Evolutionary conservation across 768 basidiomycete species (phyloP).

Genomic region (Mycena vulgaris): DNA sequence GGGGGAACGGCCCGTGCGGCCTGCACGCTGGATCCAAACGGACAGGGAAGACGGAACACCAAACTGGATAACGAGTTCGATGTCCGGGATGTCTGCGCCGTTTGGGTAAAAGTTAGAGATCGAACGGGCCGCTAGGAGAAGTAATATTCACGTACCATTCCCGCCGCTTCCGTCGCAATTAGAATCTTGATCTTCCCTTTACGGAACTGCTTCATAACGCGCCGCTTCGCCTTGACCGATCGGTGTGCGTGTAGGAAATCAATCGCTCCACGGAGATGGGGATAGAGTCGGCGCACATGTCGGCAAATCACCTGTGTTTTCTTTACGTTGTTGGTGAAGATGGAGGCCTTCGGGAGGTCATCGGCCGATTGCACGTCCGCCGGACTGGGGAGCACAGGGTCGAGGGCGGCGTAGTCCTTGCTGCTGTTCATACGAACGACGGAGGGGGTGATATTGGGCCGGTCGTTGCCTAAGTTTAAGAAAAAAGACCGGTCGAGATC

Average conservation of each 20-base stretch:
- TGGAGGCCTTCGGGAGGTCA: slow-evolving; percentile 29
- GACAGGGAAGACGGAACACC: too few relatives aligned
- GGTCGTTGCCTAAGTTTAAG: slow-evolving; percentile 56
- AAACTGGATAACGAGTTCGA: slow-evolving; percentile 54
- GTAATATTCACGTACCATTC: slow-evolving; percentile 49
- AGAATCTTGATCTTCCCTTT: slow-evolving; percentile 44
- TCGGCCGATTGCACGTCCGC: not conserved
- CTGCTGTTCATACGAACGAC: slow-evolving; percentile 14
- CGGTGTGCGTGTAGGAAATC: slow-evolving; percentile 46
- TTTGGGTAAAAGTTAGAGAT: slow-evolving; percentile 12
- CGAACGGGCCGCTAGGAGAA: not conserved
- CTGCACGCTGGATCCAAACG: too few relatives aligned
- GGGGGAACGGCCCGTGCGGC: too few relatives aligned
- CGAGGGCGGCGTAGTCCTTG: slow-evolving; percentile 21
- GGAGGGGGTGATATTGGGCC: too few relatives aligned
- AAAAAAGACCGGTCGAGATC: slow-evolving; percentile 41
- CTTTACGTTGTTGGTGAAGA: slow-evolving; percentile 42
- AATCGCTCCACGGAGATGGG: slow-evolving; percentile 33
- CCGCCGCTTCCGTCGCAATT: slow-evolving; percentile 54
- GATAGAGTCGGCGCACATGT: slow-evolving; percentile 35
- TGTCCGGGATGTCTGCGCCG: slow-evolving; percentile 55
- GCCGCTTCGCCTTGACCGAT: too few relatives aligned
- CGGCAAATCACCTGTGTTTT: slow-evolving; percentile 36
- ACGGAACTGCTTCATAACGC: too few relatives aligned
- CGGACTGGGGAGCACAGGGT: slow-evolving; percentile 9